These are phyloP conservation scores for Daldinia bambusicola DNA, from an alignment of 495 filamentous ascomycete species.

Conservation along the genomic window DNA sequence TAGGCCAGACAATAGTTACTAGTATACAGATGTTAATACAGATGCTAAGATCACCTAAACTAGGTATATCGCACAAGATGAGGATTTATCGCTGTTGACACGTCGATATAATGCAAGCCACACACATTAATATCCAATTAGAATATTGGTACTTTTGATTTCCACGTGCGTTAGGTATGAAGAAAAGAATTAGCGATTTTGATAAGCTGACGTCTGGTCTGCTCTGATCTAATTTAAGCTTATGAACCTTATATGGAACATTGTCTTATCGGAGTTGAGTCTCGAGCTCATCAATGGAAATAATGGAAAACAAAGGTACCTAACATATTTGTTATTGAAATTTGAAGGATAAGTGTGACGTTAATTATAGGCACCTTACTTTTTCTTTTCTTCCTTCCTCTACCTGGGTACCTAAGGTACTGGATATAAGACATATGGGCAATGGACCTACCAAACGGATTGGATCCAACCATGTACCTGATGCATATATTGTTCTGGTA, in stretches of 20 bases:
- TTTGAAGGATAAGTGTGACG: no score
- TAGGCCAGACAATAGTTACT: neutral
- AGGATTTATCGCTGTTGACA: neutral
- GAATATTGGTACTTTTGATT: neutral
- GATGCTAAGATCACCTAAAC: neutral
- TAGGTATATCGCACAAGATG: no score
- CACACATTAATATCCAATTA: neutral
- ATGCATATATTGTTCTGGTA: neutral
- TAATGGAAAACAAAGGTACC: neutral
- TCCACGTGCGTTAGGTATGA: neutral
- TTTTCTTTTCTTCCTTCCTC: no score
- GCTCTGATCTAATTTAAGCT: neutral
- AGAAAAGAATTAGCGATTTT: neutral
- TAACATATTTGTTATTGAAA: no score
- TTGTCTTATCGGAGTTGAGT: neutral
- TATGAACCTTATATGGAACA: neutral
- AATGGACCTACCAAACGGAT: no score
- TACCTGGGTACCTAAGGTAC: no score
- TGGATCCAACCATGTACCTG: neutral
- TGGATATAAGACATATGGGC: no score
- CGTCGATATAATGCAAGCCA: neutral
- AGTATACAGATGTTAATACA: neutral
- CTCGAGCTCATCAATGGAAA: neutral
- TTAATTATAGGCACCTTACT: no score
- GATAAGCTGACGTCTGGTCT: neutral